A percentile compares a stretch with the other conserved stretches of the same genome.
These are phyloP conservation scores for Rhodamnia argentea DNA, from an alignment of 345 rosid genomes.

Conservation along the genomic window DNA sequence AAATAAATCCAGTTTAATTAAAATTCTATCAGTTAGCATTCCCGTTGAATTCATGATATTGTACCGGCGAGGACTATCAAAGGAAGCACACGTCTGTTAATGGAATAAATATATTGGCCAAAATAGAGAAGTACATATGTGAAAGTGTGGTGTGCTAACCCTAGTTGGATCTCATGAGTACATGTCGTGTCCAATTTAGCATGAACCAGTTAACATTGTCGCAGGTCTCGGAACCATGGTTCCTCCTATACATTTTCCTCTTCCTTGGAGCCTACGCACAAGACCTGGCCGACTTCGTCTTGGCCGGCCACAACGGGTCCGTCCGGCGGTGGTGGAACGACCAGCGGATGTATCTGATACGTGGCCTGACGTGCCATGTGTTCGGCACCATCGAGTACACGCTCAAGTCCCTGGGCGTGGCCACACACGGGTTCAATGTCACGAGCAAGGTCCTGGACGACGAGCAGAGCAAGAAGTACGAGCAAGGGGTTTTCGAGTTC, in stretches of 20 bases:
- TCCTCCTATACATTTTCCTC: slow-evolving; percentile 44
- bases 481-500: slow-evolving; percentile 48
- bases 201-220: neutral
- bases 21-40: neutral
- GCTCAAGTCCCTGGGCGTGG: slow-evolving; percentile 33
- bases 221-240: slow-evolving; percentile 50
- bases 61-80: neutral
- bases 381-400: slow-evolving; percentile 33
- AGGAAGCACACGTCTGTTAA: neutral
- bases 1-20: neutral
- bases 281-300: slow-evolving; percentile 26
- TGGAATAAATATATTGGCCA: too few species aligned
- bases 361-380: slow-evolving; percentile 28
- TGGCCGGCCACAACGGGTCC: slow-evolving; percentile 24
- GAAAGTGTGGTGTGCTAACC: too few species aligned
- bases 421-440: slow-evolving; percentile 35
- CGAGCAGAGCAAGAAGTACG: slow-evolving; percentile 44
- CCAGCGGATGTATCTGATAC: slow-evolving; percentile 51
- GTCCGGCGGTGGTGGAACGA: slow-evolving; percentile 66
- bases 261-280: slow-evolving; percentile 48
- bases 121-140: too few species aligned
- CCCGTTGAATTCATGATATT: neutral
- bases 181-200: too few species aligned
- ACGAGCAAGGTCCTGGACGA: slow-evolving; percentile 44
- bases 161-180: too few species aligned